Conservation (phyloP, 169 alveolate species). For the Plasmodium cynomolgi region DNA sequence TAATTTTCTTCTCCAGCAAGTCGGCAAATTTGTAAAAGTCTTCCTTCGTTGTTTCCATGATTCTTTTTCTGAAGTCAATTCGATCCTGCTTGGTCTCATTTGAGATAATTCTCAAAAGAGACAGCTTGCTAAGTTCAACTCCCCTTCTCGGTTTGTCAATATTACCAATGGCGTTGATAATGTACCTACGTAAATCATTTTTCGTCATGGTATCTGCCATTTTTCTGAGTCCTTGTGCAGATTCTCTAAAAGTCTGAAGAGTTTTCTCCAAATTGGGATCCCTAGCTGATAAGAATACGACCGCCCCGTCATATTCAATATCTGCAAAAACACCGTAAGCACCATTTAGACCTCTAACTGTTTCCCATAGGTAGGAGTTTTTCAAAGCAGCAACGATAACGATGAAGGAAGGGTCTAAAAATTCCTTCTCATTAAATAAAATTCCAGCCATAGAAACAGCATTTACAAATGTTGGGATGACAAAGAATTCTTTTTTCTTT, state of each 20-base stretch:
- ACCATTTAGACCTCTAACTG: slow-evolving; percentile 82
- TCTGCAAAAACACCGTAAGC: slow-evolving; percentile 84
- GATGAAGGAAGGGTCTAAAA: slow-evolving; percentile 76
- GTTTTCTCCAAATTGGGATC: slow-evolving; percentile 76
- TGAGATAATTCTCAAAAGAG: slow-evolving; percentile 34
- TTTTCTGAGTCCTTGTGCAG: slow-evolving; percentile 68
- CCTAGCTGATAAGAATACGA: slow-evolving; percentile 55
- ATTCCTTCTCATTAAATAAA: slow-evolving; percentile 78
- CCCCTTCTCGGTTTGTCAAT: slow-evolving; percentile 76
- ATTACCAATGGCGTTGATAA: slow-evolving; percentile 51
- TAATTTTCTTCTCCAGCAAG: slow-evolving; percentile 47
- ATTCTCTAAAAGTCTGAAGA: slow-evolving; percentile 51
- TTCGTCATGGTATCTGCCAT: slow-evolving; percentile 75
- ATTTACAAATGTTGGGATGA: slow-evolving; percentile 82
- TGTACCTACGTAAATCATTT: slow-evolving; percentile 68
- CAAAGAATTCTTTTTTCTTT: slow-evolving; percentile 55
- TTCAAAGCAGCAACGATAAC: slow-evolving; percentile 79
- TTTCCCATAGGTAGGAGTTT: slow-evolving; percentile 80
- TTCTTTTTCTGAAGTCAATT: slow-evolving; percentile 47
- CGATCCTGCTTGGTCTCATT: slow-evolving; percentile 67
- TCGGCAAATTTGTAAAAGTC: slow-evolving; percentile 76
- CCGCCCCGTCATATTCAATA: slow-evolving; percentile 65
- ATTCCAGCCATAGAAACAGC: slow-evolving; percentile 85
- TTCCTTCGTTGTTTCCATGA: slow-evolving; percentile 69
- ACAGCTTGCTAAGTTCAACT: slow-evolving; percentile 41